phyloP scores from a whole-genome alignment of 2,329 filamentous ascomycete species.

The Botrytis pseudocinerea region DNA sequence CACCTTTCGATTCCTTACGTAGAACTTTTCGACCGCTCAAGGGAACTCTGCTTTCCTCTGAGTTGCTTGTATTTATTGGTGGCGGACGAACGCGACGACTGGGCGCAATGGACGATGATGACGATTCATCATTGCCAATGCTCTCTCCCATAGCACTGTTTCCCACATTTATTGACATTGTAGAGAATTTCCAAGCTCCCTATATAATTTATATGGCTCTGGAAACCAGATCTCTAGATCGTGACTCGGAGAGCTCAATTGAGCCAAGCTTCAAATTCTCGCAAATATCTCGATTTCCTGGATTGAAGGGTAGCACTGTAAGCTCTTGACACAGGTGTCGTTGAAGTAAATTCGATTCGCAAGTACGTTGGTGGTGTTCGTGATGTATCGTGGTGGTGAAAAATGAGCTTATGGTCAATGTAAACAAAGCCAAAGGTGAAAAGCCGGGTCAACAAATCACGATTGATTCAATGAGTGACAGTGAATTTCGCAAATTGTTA shows the following conservation, averaged over 20 bases:
- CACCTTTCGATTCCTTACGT: conserved; percentile 35
- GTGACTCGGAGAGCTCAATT: conserved; percentile 9
- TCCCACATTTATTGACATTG: conserved; percentile 9
- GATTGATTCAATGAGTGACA: conserved; percentile 6
- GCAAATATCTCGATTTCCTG: not conserved
- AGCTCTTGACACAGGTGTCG: not conserved
- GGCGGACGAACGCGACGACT: conserved; percentile 35
- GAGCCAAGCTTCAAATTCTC: not conserved
- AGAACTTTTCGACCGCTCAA: conserved; percentile 33
- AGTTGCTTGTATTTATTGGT: conserved; percentile 27
- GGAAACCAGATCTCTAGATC: not conserved
- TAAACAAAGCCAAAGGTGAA: conserved; percentile 12
- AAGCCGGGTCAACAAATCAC: not conserved
- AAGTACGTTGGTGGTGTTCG: not conserved
- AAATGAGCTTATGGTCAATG: not conserved
- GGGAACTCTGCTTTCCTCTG: conserved; percentile 30
- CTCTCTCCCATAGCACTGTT: not conserved
- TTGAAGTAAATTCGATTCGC: not conserved
- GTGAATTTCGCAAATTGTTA: conserved; percentile 13
- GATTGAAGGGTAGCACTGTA: not conserved
- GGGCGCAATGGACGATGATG: conserved; percentile 21
- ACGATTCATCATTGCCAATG: not conserved
- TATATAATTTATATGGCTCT: not conserved
- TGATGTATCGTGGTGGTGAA: not conserved
- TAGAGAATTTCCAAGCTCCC: not conserved